phyloP scores from a whole-genome alignment of 2,329 filamentous ascomycete genomes.

The Venturiaceae sp. region DNA sequence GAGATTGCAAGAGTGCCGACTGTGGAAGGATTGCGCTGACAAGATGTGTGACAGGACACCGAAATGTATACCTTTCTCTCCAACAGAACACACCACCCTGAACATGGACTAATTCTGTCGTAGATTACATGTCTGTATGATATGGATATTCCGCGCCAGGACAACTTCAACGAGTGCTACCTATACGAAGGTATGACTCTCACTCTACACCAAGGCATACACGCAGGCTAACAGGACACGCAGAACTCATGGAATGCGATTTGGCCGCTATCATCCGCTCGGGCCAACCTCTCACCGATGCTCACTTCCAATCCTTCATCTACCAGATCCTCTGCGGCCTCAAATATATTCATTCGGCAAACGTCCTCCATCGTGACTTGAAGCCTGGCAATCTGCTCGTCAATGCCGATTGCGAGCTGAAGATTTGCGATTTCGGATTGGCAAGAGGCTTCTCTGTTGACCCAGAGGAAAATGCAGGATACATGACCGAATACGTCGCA shows the following conservation, averaged over 20 bases:
- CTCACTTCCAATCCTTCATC: slow-evolving; percentile 99
- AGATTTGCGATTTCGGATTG: slow-evolving; percentile 97
- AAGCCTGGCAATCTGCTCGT: slow-evolving; percentile 96
- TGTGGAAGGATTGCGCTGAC: not conserved
- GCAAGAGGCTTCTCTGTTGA: slow-evolving; percentile 95
- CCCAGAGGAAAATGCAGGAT: slow-evolving; percentile 95
- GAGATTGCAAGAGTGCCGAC: slow-evolving; percentile 7
- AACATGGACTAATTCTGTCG: not conserved
- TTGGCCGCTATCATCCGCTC: slow-evolving; percentile 95
- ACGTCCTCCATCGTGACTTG: slow-evolving; percentile 91
- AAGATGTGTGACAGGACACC: slow-evolving; percentile 25
- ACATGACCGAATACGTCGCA: slow-evolving; percentile 99
- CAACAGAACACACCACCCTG: not conserved
- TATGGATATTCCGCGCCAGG: slow-evolving; percentile 96
- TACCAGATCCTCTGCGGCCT: slow-evolving; percentile 98
- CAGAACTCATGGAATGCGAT: slow-evolving; percentile 99
- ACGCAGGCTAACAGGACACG: not conserved
- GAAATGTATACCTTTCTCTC: slow-evolving; percentile 28
- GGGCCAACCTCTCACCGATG: slow-evolving; percentile 92
- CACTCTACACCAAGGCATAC: not conserved
- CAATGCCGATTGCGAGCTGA: slow-evolving; percentile 97
- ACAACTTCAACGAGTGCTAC: slow-evolving; percentile 99
- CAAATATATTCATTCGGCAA: slow-evolving; percentile 98
- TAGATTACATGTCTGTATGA: slow-evolving; percentile 98
- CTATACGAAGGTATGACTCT: slow-evolving; percentile 73